These are phyloP conservation scores for Camillea tinctor DNA, from an alignment of 2,329 filamentous ascomycete genomes.

Conservation along the genomic window DNA sequence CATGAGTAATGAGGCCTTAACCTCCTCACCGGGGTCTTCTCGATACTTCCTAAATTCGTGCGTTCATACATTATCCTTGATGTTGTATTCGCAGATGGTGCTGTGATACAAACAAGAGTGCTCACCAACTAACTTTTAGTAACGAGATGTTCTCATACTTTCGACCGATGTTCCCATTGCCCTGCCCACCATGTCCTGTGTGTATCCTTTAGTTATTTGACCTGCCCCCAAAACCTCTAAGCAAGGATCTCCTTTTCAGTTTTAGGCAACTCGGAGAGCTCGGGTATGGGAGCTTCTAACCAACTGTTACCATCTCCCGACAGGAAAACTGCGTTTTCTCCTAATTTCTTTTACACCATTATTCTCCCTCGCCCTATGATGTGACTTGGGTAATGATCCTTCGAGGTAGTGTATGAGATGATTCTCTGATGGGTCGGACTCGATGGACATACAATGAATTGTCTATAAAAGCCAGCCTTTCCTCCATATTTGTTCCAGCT, in stretches of 20 bases:
- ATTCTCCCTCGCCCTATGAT: not conserved
- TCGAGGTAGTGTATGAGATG: not conserved
- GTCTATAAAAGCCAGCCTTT: not conserved
- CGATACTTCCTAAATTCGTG: not conserved
- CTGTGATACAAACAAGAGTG: not conserved
- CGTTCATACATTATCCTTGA: too few relatives aligned
- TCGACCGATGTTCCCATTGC: not conserved
- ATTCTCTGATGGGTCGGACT: not conserved
- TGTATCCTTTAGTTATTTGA: not conserved
- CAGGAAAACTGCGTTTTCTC: not conserved
- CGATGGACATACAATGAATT: not conserved
- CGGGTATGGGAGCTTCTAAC: not conserved
- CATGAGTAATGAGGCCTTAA: not conserved
- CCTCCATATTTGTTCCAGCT: not conserved
- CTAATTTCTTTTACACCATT: not conserved
- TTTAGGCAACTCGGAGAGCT: not conserved
- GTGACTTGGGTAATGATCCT: not conserved
- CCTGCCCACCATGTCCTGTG: not conserved
- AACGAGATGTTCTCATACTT: not conserved
- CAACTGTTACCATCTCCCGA: not conserved
- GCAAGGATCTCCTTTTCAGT: not conserved
- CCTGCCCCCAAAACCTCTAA: not conserved
- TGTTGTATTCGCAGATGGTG: not conserved
- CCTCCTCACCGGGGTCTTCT: not conserved
- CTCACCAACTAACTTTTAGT: not conserved